Conservation (phyloP, 1,284 basidiomycete species). For the Ustilago crameri region DNA sequence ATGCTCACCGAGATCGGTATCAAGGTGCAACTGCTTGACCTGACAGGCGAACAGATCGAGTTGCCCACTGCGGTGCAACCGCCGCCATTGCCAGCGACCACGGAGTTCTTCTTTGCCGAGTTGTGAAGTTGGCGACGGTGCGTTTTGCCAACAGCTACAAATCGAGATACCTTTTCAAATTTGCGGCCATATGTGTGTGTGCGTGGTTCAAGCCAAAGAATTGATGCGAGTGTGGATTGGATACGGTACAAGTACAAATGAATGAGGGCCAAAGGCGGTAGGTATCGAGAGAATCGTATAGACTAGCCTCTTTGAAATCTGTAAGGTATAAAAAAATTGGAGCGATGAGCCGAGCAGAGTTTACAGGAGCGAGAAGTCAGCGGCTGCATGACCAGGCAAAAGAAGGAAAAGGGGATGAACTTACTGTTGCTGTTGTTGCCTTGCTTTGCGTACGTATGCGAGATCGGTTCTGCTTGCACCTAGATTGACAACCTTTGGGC, state of each 20-base stretch:
- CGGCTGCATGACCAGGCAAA: background rate
- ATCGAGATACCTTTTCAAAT: no score
- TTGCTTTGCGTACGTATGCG: constrained; percentile 58
- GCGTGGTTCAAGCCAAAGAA: no score
- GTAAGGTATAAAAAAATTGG: background rate
- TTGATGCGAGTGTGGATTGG: background rate
- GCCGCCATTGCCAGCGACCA: constrained; percentile 54
- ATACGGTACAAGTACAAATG: constrained; percentile 33
- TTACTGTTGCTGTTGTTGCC: constrained; percentile 53
- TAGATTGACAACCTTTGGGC: constrained; percentile 97
- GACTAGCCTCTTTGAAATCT: constrained; percentile 37
- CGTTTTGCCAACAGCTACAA: no score
- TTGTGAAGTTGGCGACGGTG: constrained; percentile 39
- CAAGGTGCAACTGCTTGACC: constrained; percentile 85
- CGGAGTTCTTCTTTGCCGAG: constrained; percentile 64
- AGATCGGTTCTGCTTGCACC: constrained; percentile 72
- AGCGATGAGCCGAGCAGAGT: no score
- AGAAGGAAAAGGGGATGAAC: background rate
- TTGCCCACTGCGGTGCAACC: constrained; percentile 44
- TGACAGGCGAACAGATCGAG: constrained; percentile 60
- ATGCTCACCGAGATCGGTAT: constrained; percentile 88
- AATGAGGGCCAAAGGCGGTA: constrained; percentile 1
- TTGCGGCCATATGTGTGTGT: background rate
- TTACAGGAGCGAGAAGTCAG: constrained; percentile 1
- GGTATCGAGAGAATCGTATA: background rate